Base-by-base conservation (phyloP, 2,329 filamentous ascomycete genomes). In the Apiospora rasikravindrae region DNA sequence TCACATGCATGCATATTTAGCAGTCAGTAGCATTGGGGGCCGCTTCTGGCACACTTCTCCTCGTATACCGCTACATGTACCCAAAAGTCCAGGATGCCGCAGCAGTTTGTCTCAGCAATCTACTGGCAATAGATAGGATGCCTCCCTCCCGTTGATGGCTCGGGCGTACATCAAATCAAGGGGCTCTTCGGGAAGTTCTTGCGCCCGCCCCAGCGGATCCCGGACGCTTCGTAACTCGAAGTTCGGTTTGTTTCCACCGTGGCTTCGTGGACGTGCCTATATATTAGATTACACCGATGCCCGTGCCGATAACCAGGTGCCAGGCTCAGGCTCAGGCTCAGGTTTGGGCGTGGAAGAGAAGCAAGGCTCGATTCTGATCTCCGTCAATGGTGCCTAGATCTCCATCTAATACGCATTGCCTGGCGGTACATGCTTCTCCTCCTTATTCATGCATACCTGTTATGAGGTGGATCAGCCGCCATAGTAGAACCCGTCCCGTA, bases 111-210 rank as follows among this genome's bases (percentile, higher is more conserved):
- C 57, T 40, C 57, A 40, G 57, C 19, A 37, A 40, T 64, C 33
- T 64, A 49, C 7, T 49, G 22, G 45, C 22, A 64, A 13, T 22
- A 42, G 40, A 42, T 42, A 14, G 29, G 57, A 64, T 29, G 57
- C 33, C 57, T 64, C 57, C 57, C 57, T 64, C 33, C 57, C 26
- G 33, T 64, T 64, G 57, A n/a, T 37, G 57, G 57, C 33, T 24
- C 29, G 57, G 57, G 57, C 57, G 57, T 64, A 64, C 57, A 64
- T 64, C 57, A 33, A 33, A 64, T 14, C 33, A 64, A 64, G 19
- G 57, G 57, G 57, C n/a, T 64, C 57, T 40, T 64, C 57, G 33
- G 57, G 29, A 64, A 22, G 33, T 40, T 22, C 8, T 64, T n/a
- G 57, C 33, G 33, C 33, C 33, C 33, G 33, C 16, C 33, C 57